phyloP scores from a whole-genome alignment of 495 filamentous ascomycete genomes.

The Neurospora discreta region DNA sequence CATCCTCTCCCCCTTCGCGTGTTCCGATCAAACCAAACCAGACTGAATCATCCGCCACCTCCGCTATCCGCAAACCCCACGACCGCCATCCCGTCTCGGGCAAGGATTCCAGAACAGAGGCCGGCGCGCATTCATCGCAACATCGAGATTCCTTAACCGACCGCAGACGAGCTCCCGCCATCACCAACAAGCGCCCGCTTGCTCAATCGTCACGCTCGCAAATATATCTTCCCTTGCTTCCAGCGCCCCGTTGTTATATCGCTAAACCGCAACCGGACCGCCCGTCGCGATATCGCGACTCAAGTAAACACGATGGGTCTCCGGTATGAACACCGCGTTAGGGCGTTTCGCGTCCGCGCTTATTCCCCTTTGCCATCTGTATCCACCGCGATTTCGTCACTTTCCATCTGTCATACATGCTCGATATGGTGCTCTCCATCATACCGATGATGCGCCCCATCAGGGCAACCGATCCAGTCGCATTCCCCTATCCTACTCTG shows the following conservation, averaged over 20 bases:
- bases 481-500: background rate
- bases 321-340: conserved; percentile 48
- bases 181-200: conserved; percentile 8
- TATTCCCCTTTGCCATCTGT: background rate
- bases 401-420: background rate
- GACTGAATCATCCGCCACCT: conserved; percentile 12
- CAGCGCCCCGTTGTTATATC: background rate
- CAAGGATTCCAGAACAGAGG: conserved; percentile 15
- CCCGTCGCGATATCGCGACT: background rate
- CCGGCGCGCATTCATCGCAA: conserved; percentile 17
- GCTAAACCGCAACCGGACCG: background rate
- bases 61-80: conserved; percentile 14
- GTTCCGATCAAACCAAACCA: conserved; percentile 5
- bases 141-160: conserved; percentile 18
- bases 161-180: conserved; percentile 16
- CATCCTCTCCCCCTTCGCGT: conserved; percentile 12
- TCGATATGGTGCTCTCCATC: background rate
- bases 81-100: conserved; percentile 6
- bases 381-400: background rate
- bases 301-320: conserved; percentile 55
- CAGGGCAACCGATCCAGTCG: background rate
- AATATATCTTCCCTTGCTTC: conserved; percentile 5
- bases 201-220: conserved; percentile 9
- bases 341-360: conserved; percentile 15
- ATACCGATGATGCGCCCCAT: background rate